Conservation (phyloP, 192 early-diverging fungal genomes). For the Thoreauomyces humboldtii region DNA sequence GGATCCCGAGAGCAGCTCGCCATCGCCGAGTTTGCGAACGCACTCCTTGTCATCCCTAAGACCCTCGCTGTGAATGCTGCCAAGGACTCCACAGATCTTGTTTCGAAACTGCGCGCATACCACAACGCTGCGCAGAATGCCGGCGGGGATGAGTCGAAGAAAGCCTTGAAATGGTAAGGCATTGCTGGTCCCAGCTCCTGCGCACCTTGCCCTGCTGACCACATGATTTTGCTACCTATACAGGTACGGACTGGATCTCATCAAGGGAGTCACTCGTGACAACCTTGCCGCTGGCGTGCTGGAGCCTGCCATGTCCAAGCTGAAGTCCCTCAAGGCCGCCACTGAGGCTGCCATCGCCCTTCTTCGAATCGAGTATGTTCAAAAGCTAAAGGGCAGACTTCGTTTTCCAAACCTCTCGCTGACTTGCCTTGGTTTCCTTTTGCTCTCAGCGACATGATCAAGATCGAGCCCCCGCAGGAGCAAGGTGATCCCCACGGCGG, state of each 20-base stretch:
- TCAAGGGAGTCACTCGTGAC: constrained; percentile 89
- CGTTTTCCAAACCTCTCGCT: no score
- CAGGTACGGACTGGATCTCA: constrained; percentile 81
- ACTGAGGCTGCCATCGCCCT: constrained; percentile 98
- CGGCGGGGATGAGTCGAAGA: constrained; percentile 67
- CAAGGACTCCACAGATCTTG: constrained; percentile 96
- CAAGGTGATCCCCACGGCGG: constrained; percentile 49
- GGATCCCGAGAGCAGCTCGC: constrained; percentile 97
- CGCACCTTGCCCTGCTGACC: no score
- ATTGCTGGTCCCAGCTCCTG: no score
- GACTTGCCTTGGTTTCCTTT: not conserved
- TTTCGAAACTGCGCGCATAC: constrained; percentile 93
- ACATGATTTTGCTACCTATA: no score
- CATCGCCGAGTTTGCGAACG: constrained; percentile 95
- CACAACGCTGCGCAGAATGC: constrained; percentile 87
- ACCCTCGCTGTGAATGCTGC: constrained; percentile 97
- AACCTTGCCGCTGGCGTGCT: constrained; percentile 92
- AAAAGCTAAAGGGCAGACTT: no score
- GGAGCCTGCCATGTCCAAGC: constrained; percentile 98
- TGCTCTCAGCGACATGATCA: constrained; percentile 55
- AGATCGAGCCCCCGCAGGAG: constrained; percentile 49
- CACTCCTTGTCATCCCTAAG: constrained; percentile 95
- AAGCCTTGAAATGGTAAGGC: constrained; percentile 80
- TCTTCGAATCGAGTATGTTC: constrained; percentile 86
- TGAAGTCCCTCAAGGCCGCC: constrained; percentile 95